Base-by-base conservation (phyloP, 148 eudicot genomes). In the Chenopodium formosanum region DNA sequence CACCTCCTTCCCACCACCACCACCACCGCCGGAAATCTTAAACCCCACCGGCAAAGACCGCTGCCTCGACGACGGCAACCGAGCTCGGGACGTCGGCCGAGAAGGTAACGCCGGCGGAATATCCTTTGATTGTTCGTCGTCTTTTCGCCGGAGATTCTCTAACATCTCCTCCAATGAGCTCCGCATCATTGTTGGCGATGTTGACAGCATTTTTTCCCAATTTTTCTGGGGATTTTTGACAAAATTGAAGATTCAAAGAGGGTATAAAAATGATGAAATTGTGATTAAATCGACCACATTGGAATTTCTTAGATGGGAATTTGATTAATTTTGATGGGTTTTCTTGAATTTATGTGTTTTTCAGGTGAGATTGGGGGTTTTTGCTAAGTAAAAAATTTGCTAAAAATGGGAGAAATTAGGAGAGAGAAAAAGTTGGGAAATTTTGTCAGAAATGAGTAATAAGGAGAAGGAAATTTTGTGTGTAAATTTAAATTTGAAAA, bases 91-190 rank as follows among this genome's bases (percentile, higher is more conserved):
- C 7, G 83, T 86, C 25, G 97, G 99, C n/a, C 99, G 79, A 3
- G 92, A 78, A 7, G 99, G 99, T 32, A 95, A 73, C 34, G 92
- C 93, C 82, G 99, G 99, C 8, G 97, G 99, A 84, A 85, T 53
- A 84, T 95, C 99, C 74, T 76, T 85, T 0, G 94, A 87, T 83
- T 77, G 83, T 77, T 90, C 83, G 81, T 91, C 94, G 11, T 91
- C 97, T 56, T 80, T 81, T 34, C 81, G 84, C 48, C 85, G 91
- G 70, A 95, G 91, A 60, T 89, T 89, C 9, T 95, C 98, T 64
- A 95, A 83, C 99, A 95, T 92, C 86, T 92, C 97, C 82, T 95
- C 99, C 16, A 95, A 73, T 27, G 98, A 95, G 66, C 97, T 93
- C 66, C 92, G 84, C 58, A 72, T 75, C 70, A 83, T 78, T 53